phyloP scores from a whole-genome alignment of 192 early-diverging fungal species.

The Entomortierella beljakovae region DNA sequence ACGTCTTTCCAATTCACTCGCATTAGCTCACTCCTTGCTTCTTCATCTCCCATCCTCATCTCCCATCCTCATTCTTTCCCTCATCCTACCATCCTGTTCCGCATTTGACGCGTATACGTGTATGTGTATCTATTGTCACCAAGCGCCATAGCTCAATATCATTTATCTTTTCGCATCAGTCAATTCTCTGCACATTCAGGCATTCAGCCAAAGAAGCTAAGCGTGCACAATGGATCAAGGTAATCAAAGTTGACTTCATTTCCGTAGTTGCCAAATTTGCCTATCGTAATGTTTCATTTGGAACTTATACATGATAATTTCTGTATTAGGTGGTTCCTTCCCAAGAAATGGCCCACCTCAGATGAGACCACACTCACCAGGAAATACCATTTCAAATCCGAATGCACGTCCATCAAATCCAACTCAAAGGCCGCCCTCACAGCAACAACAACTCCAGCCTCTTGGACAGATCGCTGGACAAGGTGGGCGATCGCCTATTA shows the following conservation, averaged over 20 bases:
- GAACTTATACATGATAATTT: constrained; percentile 6
- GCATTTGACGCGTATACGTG: too few species aligned
- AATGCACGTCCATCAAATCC: constrained; percentile 27
- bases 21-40: too few species aligned
- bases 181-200: background rate
- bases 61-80: too few species aligned
- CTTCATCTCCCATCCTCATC: too few species aligned
- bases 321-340: constrained; percentile 18
- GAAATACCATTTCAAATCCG: constrained; percentile 7
- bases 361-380: constrained; percentile 31
- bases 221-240: constrained; percentile 25
- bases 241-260: constrained; percentile 4
- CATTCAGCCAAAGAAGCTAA: background rate
- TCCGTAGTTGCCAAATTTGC: background rate
- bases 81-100: too few species aligned
- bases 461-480: constrained; percentile 1
- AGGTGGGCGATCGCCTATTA: constrained; percentile 29
- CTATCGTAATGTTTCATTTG: background rate
- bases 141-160: too few species aligned
- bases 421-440: constrained; percentile 31
- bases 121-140: too few species aligned
- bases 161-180: background rate
- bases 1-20: too few species aligned
- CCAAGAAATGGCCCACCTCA: constrained; percentile 35
- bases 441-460: constrained; percentile 18